Base-by-base conservation (phyloP, 179 eudicot genomes). In the Monotropa hypopitys region DNA sequence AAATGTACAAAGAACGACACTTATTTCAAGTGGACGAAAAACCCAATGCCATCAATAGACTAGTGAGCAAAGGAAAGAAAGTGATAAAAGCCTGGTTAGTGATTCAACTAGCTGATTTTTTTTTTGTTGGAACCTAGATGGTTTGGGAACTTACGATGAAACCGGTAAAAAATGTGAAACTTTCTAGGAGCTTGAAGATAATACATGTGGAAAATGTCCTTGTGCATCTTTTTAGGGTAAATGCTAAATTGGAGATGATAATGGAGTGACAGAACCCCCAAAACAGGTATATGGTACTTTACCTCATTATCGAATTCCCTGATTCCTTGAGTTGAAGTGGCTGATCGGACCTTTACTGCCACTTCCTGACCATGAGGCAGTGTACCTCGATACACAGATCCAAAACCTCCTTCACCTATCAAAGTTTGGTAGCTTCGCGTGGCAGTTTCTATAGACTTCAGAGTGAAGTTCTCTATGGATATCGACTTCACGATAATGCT, bases 361-460 rank as follows among this genome's bases (percentile, higher is more conserved):
- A 86, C 90, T 79, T 88, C 88, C 84, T 86, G 81, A 79, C 90
- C 90, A 80, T 86, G 85, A 11, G 72, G 68, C 28, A 86, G 73
- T 63, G 87, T 81, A 53, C 90, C 90, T 75, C 87, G 88, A 78
- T 82, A 87, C 43, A 87, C 90, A 57, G 90, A 70, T 76, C 90
- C 90, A 75, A 87, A 87, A 40, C 90, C 90, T 6, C 90, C 90
- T 84, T 88, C 90, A 45, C 90, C 90, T 79, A 88, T 86, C 77
- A 88, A 67, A 32, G 83, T 84, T 66, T 84, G 79, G 86, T 88
- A 88, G 42, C 81, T 83, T 65, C 82, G 78, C 45, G 87, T 88
- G 49, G 84, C 86, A 72, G 40, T 49, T 81, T 88, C 87, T 77
- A 88, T 83, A 81, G 66, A 77, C 30, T 81, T 54, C 76, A 88